Base-by-base conservation (phyloP, 2,329 filamentous ascomycete genomes). In the Paecilomyces formosus region DNA sequence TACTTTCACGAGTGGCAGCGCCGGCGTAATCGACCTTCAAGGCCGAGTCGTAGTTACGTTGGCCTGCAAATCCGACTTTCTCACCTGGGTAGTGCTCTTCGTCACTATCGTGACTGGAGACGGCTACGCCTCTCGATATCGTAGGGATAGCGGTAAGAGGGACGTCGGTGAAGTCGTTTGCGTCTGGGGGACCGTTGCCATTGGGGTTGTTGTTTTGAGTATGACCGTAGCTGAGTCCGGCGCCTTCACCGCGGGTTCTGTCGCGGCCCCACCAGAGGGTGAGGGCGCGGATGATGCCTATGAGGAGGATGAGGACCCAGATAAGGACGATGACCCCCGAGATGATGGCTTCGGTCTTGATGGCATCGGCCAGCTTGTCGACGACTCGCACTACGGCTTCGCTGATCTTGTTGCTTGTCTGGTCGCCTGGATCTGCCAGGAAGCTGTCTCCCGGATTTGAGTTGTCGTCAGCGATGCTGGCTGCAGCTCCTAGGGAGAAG, bases 341-440 rank as follows among this genome's bases (percentile, higher is more conserved):
- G 64, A 97, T 92, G 63, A 96, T 83, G 1, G 89, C 87, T 74
- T 97, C 90, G 61, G 86, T 85, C 54, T 85, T 79, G 62, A 99
- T 85, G 63, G 81, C 85, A 57, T 82, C 82, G 66, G 84, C 78
- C 22, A 97, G 79, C 70, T 85, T 85, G 60, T 81, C 75, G 28
- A 87, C 83, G 59, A 97, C 87, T 62, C 85, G 82, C 58, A 82
- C 72, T 50, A 97, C 84, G 22, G 91, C 89, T 60, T 82, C 85
- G 15, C 87, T 89, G 65, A 97, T 89, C 68, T 92, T 88, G 75
- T 97, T 90, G 45, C 86, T 86, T 7, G 92, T 87, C 58, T 86
- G 83, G 62, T 82, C 84, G 30, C 86, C 86, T 0, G 92, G 87
- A 60, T 88, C 85, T n/a, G 90, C 82, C 54, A 97, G 84, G 72